A percentile compares a stretch with the other conserved stretches of the same genome.
Evolutionary conservation across 495 filamentous ascomycete genomes (phyloP).

Genomic region (Penicillium odoratum): DNA sequence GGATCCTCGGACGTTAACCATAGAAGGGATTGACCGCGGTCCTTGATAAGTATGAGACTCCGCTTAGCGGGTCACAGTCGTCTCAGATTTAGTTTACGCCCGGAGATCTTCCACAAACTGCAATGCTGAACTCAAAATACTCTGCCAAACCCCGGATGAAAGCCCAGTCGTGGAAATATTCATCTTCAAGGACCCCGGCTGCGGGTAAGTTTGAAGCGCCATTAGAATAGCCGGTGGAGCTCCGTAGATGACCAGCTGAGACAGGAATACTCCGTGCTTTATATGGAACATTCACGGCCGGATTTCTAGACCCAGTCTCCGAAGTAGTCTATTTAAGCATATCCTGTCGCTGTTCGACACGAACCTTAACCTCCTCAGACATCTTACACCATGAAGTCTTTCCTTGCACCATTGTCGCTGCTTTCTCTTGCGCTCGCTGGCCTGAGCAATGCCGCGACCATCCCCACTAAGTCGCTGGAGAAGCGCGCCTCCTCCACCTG

Average conservation of each 20-base stretch:
- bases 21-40: slow-evolving; percentile 9
- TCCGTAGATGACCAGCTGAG: slow-evolving; percentile 18
- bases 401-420: slow-evolving; percentile 25
- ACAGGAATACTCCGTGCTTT: slow-evolving; percentile 25
- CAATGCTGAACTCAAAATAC: background rate
- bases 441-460: slow-evolving; percentile 31
- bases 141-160: background rate
- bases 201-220: background rate
- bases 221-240: slow-evolving; percentile 17
- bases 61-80: slow-evolving; percentile 13
- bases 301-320: slow-evolving; percentile 1
- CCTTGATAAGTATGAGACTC: background rate
- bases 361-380: background rate
- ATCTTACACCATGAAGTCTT: slow-evolving; percentile 37
- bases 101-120: slow-evolving; percentile 23
- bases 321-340: background rate
- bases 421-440: slow-evolving; percentile 31
- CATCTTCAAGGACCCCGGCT: slow-evolving; percentile 1
- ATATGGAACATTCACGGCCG: slow-evolving; percentile 16
- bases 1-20: background rate
- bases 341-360: background rate
- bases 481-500: slow-evolving; percentile 47
- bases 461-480: slow-evolving; percentile 40
- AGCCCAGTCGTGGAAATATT: slow-evolving; percentile 21
- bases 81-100: slow-evolving; percentile 15